These are phyloP conservation scores for Takashimella koratensis DNA, from an alignment of 1,284 basidiomycete genomes.

Conservation along the genomic window DNA sequence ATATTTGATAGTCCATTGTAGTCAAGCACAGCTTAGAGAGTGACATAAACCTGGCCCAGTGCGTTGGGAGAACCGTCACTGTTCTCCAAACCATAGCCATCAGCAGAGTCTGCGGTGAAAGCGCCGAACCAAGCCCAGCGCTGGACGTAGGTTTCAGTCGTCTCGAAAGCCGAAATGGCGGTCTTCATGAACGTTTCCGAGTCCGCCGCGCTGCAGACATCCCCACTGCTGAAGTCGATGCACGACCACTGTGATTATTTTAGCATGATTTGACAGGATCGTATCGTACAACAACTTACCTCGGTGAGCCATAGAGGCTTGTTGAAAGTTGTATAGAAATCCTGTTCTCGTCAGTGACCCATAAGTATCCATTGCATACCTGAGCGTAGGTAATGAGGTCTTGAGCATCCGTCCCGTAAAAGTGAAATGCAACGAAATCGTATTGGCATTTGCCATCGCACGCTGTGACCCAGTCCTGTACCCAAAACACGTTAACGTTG, in stretches of 20 bases:
- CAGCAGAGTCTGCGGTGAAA: slow-evolving; percentile 13
- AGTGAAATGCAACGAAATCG: slow-evolving; percentile 40
- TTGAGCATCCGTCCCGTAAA: slow-evolving; percentile 31
- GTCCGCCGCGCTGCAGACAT: slow-evolving; percentile 22
- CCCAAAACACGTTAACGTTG: background rate
- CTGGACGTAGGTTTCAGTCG: slow-evolving; percentile 22
- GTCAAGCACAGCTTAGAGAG: too few relatives aligned
- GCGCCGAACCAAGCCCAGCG: slow-evolving; percentile 39
- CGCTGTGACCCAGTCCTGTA: slow-evolving; percentile 25
- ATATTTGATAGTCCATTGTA: too few relatives aligned
- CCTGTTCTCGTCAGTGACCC: slow-evolving; percentile 4
- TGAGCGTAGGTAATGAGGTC: slow-evolving; percentile 31
- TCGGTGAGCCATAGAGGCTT: slow-evolving; percentile 41
- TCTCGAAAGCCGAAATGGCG: slow-evolving; percentile 20
- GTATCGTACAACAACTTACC: slow-evolving; percentile 2
- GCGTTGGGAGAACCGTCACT: slow-evolving; percentile 24
- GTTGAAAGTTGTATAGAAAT: slow-evolving; percentile 15
- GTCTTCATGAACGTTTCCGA: slow-evolving; percentile 30
- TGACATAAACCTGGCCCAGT: slow-evolving; percentile 24
- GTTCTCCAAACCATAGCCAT: slow-evolving; percentile 24
- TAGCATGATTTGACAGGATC: background rate
- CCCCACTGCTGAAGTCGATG: slow-evolving; percentile 17
- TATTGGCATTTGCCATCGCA: slow-evolving; percentile 33
- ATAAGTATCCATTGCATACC: slow-evolving; percentile 5
- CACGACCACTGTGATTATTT: slow-evolving; percentile 13